These are phyloP conservation scores for Diversispora eburnea DNA, from an alignment of 192 early-diverging fungal species.

Conservation along the genomic window DNA sequence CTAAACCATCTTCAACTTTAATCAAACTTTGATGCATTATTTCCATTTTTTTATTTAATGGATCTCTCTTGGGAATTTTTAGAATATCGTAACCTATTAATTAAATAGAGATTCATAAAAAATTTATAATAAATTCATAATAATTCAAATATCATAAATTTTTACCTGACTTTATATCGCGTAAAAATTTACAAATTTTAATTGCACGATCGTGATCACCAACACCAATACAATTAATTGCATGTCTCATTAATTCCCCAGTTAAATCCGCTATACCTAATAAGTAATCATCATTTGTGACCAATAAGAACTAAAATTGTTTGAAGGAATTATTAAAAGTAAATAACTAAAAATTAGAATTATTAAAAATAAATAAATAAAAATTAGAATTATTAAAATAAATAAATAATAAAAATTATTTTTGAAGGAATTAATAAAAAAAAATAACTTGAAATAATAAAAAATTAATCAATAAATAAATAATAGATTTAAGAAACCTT, in stretches of 20 bases:
- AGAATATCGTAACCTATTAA: slow-evolving; percentile 35
- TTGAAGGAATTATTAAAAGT: not conserved
- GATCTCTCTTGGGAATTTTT: not conserved
- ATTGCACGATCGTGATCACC: slow-evolving; percentile 33
- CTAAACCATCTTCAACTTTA: slow-evolving; percentile 46
- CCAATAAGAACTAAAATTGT: slow-evolving; percentile 32
- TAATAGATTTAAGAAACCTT: not conserved
- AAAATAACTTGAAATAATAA: not conserved
- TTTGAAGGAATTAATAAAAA: too few species aligned
- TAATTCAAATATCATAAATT: too few species aligned
- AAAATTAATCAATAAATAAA: not conserved
- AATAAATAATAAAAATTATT: too few species aligned
- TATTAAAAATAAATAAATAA: too few species aligned
- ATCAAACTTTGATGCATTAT: slow-evolving; percentile 32
- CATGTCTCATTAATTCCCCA: slow-evolving; percentile 58
- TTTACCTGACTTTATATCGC: slow-evolving; percentile 32
- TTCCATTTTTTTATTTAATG: slow-evolving; percentile 31
- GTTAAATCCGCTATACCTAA: slow-evolving; percentile 59
- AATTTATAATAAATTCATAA: not conserved
- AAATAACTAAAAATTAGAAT: not conserved
- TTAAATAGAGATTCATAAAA: not conserved
- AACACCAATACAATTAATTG: slow-evolving; percentile 48
- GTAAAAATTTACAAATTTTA: slow-evolving; percentile 36
- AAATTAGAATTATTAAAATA: too few species aligned
- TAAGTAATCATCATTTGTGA: slow-evolving; percentile 52